Evolutionary conservation across 1,139 yeast species (phyloP), one percentile per base, ranked within the genome.

Genomic region (Oligophagozyma castellii): DNA sequence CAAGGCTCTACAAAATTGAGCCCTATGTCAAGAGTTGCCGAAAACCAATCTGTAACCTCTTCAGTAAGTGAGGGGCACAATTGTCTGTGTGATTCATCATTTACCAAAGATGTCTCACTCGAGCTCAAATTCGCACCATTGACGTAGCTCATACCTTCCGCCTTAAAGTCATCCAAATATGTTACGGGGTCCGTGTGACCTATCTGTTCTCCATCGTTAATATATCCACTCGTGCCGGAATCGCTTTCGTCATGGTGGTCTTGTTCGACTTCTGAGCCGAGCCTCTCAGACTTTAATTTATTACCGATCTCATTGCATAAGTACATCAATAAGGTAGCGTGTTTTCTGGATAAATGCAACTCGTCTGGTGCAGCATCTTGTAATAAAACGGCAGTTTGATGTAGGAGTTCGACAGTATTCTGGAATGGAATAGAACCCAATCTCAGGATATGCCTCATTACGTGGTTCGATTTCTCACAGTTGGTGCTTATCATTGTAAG

Each of bases 351-450:
- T 29, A 84, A 58, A 55, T 84, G 95, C 27, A 84, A 59, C 39
- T 80, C 93, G 54, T 84, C 95, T 0, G 95, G 95, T 1, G 93
- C 71, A 25, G 94, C 78, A 41, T 80, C 93, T 31, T 83, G 59
- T 24, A 84, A 56, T 1, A 79, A 74, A 14, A 72, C 65, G 0
- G 94, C 92, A 1, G 92, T 79, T 29, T 67, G 65, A 42, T 74
- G 78, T 33, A 84, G 73, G 28, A 73, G 65, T 20, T 65, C 65
- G 19, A 79, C 61, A 12, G 81, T 75, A 34, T 78, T 89, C 31
- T 73, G 81, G 5, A 70, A 65, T 1, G 83, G 73, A 12, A 77
- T 74, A 26, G 73, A 67, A 23, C 79, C 70, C 23, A 78, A 51
- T 6, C 74, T 66, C 24, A 77, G 50, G 16, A 76, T 65, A n/a